A percentile compares a stretch with the other conserved stretches of the same genome.
phyloP scores from a whole-genome alignment of 2,329 filamentous ascomycete species.

The Xylariaceae sp. region DNA sequence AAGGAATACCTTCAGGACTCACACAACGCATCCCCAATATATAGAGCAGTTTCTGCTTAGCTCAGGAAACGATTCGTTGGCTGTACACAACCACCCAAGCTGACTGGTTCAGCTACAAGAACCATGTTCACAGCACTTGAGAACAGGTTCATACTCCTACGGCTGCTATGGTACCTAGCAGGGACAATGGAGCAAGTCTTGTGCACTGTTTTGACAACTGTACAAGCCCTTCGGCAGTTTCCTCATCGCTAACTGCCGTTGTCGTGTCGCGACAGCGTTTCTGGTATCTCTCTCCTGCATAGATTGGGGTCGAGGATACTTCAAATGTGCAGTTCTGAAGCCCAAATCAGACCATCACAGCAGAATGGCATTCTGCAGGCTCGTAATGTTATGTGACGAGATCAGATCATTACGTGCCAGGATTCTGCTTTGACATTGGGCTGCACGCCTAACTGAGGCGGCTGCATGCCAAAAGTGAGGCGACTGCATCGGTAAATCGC shows the following conservation, averaged over 20 bases:
- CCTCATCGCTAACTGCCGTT: not conserved
- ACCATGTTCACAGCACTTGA: not conserved
- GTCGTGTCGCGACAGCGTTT: not conserved
- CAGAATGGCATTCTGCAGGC: too few species aligned
- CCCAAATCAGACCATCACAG: too few species aligned
- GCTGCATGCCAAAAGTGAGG: not conserved
- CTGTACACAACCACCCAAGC: not conserved
- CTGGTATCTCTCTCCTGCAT: not conserved
- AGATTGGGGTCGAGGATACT: not conserved
- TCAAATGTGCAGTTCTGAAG: not conserved
- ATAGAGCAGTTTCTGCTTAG: not conserved
- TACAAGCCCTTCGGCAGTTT: not conserved
- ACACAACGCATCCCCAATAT: not conserved
- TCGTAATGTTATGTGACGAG: not conserved
- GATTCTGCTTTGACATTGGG: too few species aligned
- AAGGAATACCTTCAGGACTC: too few species aligned
- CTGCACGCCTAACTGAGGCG: too few species aligned
- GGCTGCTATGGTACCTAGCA: not conserved
- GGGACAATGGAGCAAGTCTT: not conserved
- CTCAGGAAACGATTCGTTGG: too few species aligned
- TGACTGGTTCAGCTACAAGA: too few species aligned
- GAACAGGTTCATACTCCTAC: constrained; percentile 1
- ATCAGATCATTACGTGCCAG: too few species aligned
- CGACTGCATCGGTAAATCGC: not conserved
- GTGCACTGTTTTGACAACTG: constrained; percentile 1